These are phyloP conservation scores for Exophiala spinifera DNA, from an alignment of 2,329 filamentous ascomycete genomes.

Conservation along the genomic window DNA sequence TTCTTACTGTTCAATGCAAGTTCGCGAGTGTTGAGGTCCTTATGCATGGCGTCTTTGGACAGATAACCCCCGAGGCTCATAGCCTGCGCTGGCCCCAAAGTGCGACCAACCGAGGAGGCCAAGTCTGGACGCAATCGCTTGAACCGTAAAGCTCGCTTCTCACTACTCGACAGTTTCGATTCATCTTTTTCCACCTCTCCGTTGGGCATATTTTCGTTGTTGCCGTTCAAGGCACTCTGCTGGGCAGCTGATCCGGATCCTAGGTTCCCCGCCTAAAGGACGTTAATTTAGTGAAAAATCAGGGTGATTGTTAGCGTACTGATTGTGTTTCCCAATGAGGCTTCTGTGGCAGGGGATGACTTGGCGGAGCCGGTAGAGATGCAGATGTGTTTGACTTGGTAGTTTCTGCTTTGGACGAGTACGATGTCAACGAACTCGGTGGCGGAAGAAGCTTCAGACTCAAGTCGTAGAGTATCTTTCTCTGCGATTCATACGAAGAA, in stretches of 20 bases:
- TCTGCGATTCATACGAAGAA: slow-evolving; percentile 66
- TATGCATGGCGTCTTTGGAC: slow-evolving; percentile 13
- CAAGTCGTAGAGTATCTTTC: slow-evolving; percentile 58
- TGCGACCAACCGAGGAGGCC: slow-evolving; percentile 15
- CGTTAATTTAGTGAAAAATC: not conserved
- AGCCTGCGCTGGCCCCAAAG: slow-evolving; percentile 16
- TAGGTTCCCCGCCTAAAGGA: not conserved
- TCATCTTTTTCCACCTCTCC: not conserved
- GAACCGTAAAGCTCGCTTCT: slow-evolving; percentile 18
- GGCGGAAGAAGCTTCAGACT: slow-evolving; percentile 26
- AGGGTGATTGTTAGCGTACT: not conserved
- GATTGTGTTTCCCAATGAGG: not conserved
- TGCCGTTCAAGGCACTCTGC: not conserved
- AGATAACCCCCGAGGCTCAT: slow-evolving; percentile 26
- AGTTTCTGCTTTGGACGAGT: not conserved
- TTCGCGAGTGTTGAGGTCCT: slow-evolving; percentile 23
- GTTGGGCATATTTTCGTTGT: not conserved
- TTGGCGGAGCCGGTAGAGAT: not conserved
- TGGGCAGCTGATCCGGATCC: not conserved
- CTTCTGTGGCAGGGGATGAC: not conserved
- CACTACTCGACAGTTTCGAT: slow-evolving; percentile 1
- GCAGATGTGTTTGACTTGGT: not conserved
- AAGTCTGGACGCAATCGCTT: slow-evolving; percentile 26
- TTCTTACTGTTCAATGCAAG: slow-evolving; percentile 5
- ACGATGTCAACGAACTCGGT: not conserved